phyloP scores from a whole-genome alignment of 2,329 filamentous ascomycete species.

The Ophiostoma sp. region DNA sequence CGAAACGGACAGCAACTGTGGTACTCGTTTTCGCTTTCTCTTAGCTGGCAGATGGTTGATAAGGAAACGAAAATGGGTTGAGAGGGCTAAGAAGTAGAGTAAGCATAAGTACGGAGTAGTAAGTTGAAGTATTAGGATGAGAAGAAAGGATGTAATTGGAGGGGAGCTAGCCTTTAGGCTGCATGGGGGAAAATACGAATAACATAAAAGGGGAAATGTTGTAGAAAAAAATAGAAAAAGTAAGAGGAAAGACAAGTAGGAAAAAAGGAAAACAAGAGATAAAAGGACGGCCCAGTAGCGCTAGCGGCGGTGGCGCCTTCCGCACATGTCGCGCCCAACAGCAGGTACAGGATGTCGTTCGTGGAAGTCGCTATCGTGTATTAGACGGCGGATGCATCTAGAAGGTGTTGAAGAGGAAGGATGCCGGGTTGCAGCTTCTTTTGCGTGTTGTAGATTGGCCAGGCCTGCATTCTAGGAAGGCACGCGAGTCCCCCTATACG shows the following conservation, averaged over 20 bases:
- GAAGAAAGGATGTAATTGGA: not conserved
- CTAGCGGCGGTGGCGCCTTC: not conserved
- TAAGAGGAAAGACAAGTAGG: not conserved
- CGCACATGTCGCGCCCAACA: not conserved
- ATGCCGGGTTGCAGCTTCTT: not conserved
- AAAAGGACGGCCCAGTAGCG: not conserved
- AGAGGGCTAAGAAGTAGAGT: not conserved
- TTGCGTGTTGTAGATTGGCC: not conserved
- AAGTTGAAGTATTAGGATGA: not conserved
- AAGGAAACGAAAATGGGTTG: not conserved
- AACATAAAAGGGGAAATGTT: not conserved
- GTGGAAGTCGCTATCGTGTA: not conserved
- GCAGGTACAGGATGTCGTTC: not conserved
- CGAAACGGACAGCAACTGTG: not conserved
- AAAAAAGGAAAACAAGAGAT: not conserved
- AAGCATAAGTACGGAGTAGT: not conserved
- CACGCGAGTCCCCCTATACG: not conserved
- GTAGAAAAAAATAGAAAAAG: not conserved
- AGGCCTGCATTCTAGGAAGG: not conserved
- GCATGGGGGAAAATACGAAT: not conserved
- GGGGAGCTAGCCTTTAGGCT: not conserved
- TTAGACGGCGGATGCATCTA: not conserved
- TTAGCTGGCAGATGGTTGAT: not conserved
- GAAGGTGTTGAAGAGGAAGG: not conserved
- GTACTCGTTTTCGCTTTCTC: not conserved